These are phyloP conservation scores for Leccinum imitatum DNA, from an alignment of 768 basidiomycete genomes.

Conservation along the genomic window DNA sequence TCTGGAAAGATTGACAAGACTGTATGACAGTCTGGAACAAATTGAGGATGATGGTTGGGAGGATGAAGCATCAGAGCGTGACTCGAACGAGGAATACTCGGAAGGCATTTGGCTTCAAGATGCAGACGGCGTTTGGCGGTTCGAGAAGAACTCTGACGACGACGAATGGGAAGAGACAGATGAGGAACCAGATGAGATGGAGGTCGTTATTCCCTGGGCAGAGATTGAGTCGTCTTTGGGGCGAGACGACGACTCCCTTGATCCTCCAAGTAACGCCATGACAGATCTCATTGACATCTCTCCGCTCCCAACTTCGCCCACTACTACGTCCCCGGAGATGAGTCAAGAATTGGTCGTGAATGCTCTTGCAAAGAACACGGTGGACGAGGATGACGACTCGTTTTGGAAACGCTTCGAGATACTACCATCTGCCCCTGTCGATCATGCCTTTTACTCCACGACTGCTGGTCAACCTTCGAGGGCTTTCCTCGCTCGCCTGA, in stretches of 20 bases:
- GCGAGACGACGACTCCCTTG: constrained; percentile 19
- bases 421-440: constrained; percentile 68
- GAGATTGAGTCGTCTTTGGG: constrained; percentile 23
- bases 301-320: constrained; percentile 28
- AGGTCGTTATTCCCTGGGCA: constrained; percentile 33
- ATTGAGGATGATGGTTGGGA: constrained; percentile 69
- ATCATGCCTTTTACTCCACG: constrained; percentile 78
- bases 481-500: constrained; percentile 70
- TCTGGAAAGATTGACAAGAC: constrained; percentile 65
- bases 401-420: constrained; percentile 84
- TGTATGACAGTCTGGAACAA: constrained; percentile 83
- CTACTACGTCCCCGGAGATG: constrained; percentile 33
- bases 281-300: constrained; percentile 25
- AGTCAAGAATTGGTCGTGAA: constrained; percentile 32
- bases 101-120: constrained; percentile 45
- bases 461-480: constrained; percentile 65
- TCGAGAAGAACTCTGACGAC: constrained; percentile 30
- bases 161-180: constrained; percentile 43
- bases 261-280: constrained; percentile 15
- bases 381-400: constrained; percentile 37
- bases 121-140: constrained; percentile 36
- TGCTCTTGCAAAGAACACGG: constrained; percentile 27
- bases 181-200: constrained; percentile 38
- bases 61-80: constrained; percentile 33
- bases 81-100: constrained; percentile 43